phyloP scores from a whole-genome alignment of 176 grass and related monocot genomes.

The Metroxylon sagu region DNA sequence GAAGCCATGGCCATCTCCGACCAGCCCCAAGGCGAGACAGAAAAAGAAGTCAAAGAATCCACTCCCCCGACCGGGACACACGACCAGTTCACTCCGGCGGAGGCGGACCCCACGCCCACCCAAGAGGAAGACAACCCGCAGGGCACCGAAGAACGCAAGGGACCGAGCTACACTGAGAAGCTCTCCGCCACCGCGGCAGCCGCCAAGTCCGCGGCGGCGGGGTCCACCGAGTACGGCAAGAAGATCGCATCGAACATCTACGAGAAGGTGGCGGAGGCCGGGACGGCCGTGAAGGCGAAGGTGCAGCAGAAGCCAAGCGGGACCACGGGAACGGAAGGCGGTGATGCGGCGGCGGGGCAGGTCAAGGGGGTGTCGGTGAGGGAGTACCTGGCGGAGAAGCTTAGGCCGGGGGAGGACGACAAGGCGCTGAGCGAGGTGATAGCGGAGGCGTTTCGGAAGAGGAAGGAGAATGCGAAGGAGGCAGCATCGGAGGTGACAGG shows the following conservation, averaged over 20 bases:
- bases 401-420: slow-evolving; percentile 68
- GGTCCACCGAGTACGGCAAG: slow-evolving; percentile 51
- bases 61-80: too few species aligned
- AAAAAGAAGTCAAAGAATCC: not conserved
- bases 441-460: slow-evolving; percentile 42
- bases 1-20: slow-evolving; percentile 47
- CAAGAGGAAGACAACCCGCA: too few species aligned
- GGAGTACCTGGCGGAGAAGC: slow-evolving; percentile 52
- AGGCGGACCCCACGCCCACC: too few species aligned
- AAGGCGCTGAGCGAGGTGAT: slow-evolving; percentile 50
- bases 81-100: too few species aligned
- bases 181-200: slow-evolving; percentile 1
- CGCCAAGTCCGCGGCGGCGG: slow-evolving; percentile 30
- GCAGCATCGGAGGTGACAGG: slow-evolving; percentile 14
- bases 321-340: not conserved
- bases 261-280: slow-evolving; percentile 45
- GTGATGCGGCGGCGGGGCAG: not conserved
- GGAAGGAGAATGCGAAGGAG: slow-evolving; percentile 31
- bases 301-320: slow-evolving; percentile 15
- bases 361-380: slow-evolving; percentile 32
- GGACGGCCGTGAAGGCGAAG: slow-evolving; percentile 32
- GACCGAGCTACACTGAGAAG: slow-evolving; percentile 39
- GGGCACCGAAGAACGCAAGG: not conserved
- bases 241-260: slow-evolving; percentile 46
- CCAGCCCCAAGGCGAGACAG: slow-evolving; percentile 11